These are phyloP conservation scores for Rhodosporidiobolus sp. DNA, from an alignment of 768 basidiomycete genomes.

Conservation along the genomic window DNA sequence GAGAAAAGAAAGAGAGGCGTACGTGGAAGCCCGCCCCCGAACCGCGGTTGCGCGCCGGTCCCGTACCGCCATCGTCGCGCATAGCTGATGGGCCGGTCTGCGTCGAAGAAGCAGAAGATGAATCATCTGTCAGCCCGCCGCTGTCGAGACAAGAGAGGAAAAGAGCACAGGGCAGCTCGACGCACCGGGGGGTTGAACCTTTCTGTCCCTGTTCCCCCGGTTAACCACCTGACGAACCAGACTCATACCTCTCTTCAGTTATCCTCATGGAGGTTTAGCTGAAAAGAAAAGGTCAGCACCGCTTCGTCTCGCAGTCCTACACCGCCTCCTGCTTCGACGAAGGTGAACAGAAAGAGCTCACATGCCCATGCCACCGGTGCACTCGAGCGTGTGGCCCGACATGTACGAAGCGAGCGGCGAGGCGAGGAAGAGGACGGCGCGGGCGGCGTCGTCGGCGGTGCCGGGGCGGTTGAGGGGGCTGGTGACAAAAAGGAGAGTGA, in stretches of 20 bases:
- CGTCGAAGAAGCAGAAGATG: background rate
- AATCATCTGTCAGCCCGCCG: background rate
- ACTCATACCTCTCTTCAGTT: too few species aligned
- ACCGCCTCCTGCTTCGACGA: too few species aligned
- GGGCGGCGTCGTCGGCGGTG: slow-evolving; percentile 72
- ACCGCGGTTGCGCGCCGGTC: slow-evolving; percentile 28
- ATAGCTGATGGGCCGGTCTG: slow-evolving; percentile 48
- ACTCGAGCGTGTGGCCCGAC: slow-evolving; percentile 73
- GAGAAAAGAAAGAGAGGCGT: background rate
- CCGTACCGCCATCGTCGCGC: slow-evolving; percentile 30
- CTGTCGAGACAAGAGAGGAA: background rate
- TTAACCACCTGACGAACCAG: too few species aligned
- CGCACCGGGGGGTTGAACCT: slow-evolving; percentile 53
- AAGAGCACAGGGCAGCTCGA: background rate
- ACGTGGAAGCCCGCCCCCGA: slow-evolving; percentile 30
- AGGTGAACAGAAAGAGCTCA: background rate
- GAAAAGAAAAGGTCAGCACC: too few species aligned
- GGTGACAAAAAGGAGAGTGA: slow-evolving; percentile 43
- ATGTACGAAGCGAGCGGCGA: slow-evolving; percentile 79
- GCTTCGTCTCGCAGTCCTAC: too few species aligned
- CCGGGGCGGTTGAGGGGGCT: slow-evolving; percentile 69
- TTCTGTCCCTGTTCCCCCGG: too few species aligned
- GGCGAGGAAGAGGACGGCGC: slow-evolving; percentile 69
- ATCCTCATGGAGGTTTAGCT: too few species aligned
- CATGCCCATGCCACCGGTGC: slow-evolving; percentile 22